A percentile compares a stretch with the other conserved stretches of the same genome.
These are phyloP conservation scores for Dissophora ornata DNA, from an alignment of 192 early-diverging fungal genomes.

Conservation along the genomic window DNA sequence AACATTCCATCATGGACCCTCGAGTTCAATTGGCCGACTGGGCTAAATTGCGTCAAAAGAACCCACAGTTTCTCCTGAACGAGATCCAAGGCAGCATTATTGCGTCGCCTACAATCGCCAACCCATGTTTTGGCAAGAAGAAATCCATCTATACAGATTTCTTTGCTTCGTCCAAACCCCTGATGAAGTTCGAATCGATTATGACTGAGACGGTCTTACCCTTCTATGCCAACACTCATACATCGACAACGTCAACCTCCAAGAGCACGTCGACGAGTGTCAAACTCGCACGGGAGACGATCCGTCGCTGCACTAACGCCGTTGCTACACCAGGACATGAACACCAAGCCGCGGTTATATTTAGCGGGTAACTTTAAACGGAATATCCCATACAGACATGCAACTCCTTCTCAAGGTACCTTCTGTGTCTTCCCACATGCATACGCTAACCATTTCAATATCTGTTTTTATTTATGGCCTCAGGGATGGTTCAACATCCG, in stretches of 20 bases:
- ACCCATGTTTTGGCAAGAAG: constrained; percentile 31
- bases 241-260: constrained; percentile 35
- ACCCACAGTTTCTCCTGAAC: constrained; percentile 1
- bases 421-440: too few relatives aligned
- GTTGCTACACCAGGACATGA: constrained; percentile 23
- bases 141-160: constrained; percentile 47
- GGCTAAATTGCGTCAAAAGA: constrained; percentile 7
- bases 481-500: constrained; percentile 39
- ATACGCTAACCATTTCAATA: too few relatives aligned
- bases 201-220: constrained; percentile 30
- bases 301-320: constrained; percentile 30
- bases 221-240: constrained; percentile 43
- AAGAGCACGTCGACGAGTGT: constrained; percentile 27
- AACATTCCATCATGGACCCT: constrained; percentile 25
- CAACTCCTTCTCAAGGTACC: too few relatives aligned
- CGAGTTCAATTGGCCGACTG: constrained; percentile 15
- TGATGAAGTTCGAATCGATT: constrained; percentile 22
- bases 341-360: constrained; percentile 29
- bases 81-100: constrained; percentile 29
- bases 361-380: constrained; percentile 44
- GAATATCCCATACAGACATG: too few relatives aligned
- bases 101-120: constrained; percentile 6
- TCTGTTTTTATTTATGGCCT: too few relatives aligned
- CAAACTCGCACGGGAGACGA: constrained; percentile 20
- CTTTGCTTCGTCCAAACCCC: constrained; percentile 40